phyloP scores from a whole-genome alignment of 2,329 filamentous ascomycete species.

The Fusarium sp. region DNA sequence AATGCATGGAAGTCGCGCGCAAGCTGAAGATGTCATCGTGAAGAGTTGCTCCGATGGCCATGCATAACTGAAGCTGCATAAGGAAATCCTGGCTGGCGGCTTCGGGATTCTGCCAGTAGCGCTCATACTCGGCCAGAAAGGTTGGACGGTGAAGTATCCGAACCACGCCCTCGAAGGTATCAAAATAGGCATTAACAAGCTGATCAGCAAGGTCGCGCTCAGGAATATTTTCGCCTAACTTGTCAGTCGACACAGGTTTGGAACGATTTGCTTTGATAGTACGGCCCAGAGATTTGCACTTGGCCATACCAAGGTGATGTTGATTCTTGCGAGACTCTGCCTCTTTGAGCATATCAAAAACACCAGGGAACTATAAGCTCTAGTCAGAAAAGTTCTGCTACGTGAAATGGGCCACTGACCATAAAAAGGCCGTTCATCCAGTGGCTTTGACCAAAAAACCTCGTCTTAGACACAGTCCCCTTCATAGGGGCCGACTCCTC shows the following conservation, averaged over 20 bases:
- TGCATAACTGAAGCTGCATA: constrained; percentile 65
- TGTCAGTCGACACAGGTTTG: constrained; percentile 50
- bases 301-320: constrained; percentile 49
- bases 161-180: constrained; percentile 67
- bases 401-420: constrained; percentile 47
- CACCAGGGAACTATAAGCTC: constrained; percentile 47
- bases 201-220: constrained; percentile 58
- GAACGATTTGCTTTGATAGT: constrained; percentile 56
- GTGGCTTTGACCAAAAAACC: constrained; percentile 62
- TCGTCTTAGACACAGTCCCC: constrained; percentile 56
- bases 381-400: background rate
- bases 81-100: constrained; percentile 58
- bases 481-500: constrained; percentile 39
- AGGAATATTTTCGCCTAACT: constrained; percentile 56
- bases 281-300: constrained; percentile 57
- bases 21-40: constrained; percentile 60
- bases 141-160: constrained; percentile 69
- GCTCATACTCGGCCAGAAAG: constrained; percentile 65
- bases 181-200: constrained; percentile 65
- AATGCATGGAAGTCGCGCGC: constrained; percentile 58
- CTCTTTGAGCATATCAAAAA: constrained; percentile 44
- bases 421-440: constrained; percentile 60
- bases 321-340: constrained; percentile 47
- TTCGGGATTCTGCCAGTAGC: constrained; percentile 59
- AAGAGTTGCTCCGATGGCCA: constrained; percentile 63